phyloP scores from a whole-genome alignment of 306 rosid species.

The Gastrolobium bilobum region DNA sequence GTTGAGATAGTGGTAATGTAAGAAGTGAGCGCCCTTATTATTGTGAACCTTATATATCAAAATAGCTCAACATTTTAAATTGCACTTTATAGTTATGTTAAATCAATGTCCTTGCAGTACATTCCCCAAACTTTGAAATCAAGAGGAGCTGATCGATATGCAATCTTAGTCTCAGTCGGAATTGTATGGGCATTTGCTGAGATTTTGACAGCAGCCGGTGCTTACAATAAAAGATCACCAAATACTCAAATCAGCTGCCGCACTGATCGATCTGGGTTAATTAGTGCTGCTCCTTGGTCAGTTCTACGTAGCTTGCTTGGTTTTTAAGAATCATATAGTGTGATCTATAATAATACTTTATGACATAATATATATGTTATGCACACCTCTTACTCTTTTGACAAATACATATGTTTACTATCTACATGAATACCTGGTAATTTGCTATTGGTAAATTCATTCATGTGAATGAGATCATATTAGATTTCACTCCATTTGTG shows the following conservation, averaged over 20 bases:
- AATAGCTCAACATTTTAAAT: neutral
- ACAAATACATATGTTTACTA: neutral
- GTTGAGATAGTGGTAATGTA: neutral
- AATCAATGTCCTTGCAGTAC: slow-evolving; percentile 69
- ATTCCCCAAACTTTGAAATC: slow-evolving; percentile 60
- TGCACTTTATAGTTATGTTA: slow-evolving; percentile 45
- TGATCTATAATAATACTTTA: neutral
- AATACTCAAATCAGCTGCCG: slow-evolving; percentile 86
- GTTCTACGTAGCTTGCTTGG: slow-evolving; percentile 36
- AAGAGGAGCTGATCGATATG: slow-evolving; percentile 65
- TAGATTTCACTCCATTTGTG: slow-evolving; percentile 38
- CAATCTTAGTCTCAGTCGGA: slow-evolving; percentile 67
- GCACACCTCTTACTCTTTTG: neutral
- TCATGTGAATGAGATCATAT: slow-evolving; percentile 16
- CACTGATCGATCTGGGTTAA: slow-evolving; percentile 93
- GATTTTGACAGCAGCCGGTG: slow-evolving; percentile 89
- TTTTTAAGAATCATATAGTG: slow-evolving; percentile 22
- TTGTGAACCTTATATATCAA: neutral
- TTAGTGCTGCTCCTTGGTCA: slow-evolving; percentile 84
- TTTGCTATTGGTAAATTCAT: slow-evolving; percentile 23
- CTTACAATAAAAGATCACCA: slow-evolving; percentile 68
- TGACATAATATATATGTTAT: slow-evolving; percentile 20
- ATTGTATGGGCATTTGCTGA: slow-evolving; percentile 86
- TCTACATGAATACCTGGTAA: neutral
- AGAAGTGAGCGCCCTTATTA: neutral